Percentiles rank a stretch among this genome's conserved stretches.
Evolutionary conservation across 768 basidiomycete genomes (phyloP).

Genomic region (Polyporus arcularius): DNA sequence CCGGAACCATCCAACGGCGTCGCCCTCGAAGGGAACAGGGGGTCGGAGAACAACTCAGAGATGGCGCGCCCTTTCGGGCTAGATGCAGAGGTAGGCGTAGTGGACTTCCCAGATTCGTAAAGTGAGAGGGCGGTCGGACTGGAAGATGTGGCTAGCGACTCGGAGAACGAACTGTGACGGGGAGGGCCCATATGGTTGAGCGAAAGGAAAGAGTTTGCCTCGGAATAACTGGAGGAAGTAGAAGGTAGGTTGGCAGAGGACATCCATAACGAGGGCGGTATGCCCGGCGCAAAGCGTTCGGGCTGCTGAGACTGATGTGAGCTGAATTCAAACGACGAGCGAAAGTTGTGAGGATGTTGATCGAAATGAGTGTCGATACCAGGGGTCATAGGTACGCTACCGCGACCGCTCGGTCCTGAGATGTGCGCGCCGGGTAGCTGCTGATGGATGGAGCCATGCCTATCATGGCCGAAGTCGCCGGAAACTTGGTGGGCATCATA

Average conservation of each 20-base stretch:
- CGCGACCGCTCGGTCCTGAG: slow-evolving; percentile 11
- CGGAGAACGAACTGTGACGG: slow-evolving; percentile 23
- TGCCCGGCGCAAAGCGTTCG: slow-evolving; percentile 54
- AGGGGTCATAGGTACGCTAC: slow-evolving; percentile 9
- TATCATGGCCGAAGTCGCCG: slow-evolving; percentile 20
- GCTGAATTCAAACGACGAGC: slow-evolving; percentile 29
- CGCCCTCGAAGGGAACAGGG: slow-evolving; percentile 53
- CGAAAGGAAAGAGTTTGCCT: slow-evolving; percentile 22
- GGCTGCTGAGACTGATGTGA: slow-evolving; percentile 30
- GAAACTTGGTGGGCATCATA: slow-evolving; percentile 16
- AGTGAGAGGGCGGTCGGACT: slow-evolving; percentile 31
- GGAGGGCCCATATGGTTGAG: slow-evolving; percentile 24
- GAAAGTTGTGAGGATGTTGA: slow-evolving; percentile 18
- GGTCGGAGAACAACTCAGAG: slow-evolving; percentile 61
- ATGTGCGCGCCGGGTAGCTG: slow-evolving; percentile 16
- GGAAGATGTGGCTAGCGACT: slow-evolving; percentile 26
- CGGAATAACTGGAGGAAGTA: slow-evolving; percentile 39
- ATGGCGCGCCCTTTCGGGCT: slow-evolving; percentile 33
- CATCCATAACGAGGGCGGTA: slow-evolving; percentile 86
- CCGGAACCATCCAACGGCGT: slow-evolving; percentile 36
- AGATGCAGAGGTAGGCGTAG: slow-evolving; percentile 29
- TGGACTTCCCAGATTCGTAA: slow-evolving; percentile 28
- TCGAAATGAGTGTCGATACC: slow-evolving; percentile 21
- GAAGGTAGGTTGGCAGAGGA: slow-evolving; percentile 60
- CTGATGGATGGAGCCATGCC: slow-evolving; percentile 24